Percentiles rank a stretch among this genome's conserved stretches.
These are phyloP conservation scores for Pezicula carpinea DNA, from an alignment of 2,329 filamentous ascomycete species.

Conservation along the genomic window DNA sequence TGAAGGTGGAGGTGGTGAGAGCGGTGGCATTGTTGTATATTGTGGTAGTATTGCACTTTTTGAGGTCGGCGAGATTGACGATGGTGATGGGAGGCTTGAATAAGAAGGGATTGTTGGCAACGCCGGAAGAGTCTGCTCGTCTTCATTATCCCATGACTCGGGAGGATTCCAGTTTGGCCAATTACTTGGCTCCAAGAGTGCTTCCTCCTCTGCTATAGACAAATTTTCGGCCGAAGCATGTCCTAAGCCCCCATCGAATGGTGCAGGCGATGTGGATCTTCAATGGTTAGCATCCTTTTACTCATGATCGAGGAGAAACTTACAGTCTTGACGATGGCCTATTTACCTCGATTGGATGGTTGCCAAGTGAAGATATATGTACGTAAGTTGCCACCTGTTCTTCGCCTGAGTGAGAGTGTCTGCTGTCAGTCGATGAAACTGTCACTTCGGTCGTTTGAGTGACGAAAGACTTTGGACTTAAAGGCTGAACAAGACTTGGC, in stretches of 20 bases:
- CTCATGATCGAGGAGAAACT: background rate
- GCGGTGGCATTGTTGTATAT: background rate
- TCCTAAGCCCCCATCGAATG: background rate
- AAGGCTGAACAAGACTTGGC: constrained; percentile 31
- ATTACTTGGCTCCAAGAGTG: background rate
- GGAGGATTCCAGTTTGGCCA: constrained; percentile 1
- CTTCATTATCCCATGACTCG: background rate
- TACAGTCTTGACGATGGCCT: background rate
- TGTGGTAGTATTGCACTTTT: background rate
- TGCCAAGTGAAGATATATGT: constrained; percentile 30
- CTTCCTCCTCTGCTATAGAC: background rate
- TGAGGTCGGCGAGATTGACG: background rate
- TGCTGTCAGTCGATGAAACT: constrained; percentile 29
- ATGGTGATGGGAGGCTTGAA: background rate
- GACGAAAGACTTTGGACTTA: constrained; percentile 39
- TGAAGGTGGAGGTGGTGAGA: background rate
- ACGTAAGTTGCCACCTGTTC: constrained; percentile 33
- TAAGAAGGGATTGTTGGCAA: background rate
- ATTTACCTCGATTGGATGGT: background rate
- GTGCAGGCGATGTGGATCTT: background rate
- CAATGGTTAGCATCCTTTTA: background rate
- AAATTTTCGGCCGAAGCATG: background rate
- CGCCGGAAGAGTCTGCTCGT: background rate
- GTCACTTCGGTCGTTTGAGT: constrained; percentile 36
- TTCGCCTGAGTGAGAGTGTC: constrained; percentile 13